Evolutionary conservation across 805 yeast species (phyloP).

Genomic region (Saccharomyces mikatae): DNA sequence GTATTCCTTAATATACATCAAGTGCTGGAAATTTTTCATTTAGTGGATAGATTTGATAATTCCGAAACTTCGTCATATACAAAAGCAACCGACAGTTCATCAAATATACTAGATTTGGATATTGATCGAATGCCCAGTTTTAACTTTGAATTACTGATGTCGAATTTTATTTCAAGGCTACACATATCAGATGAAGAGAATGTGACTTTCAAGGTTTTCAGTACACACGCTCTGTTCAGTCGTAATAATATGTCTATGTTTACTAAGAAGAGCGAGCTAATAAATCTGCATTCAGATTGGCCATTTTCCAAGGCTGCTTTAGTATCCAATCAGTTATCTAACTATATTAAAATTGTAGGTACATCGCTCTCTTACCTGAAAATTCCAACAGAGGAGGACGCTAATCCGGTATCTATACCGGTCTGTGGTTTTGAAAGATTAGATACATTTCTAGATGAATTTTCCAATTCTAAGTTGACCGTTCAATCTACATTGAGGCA

Average conservation of each 20-base stretch:
- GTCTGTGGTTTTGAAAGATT: slow-evolving; percentile 25
- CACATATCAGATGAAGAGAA: slow-evolving; percentile 16
- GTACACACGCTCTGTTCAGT: slow-evolving; percentile 14
- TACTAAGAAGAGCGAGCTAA: background rate
- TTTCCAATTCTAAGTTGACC: slow-evolving; percentile 7
- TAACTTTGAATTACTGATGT: slow-evolving; percentile 17
- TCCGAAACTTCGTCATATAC: background rate
- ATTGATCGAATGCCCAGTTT: slow-evolving; percentile 14
- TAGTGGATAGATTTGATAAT: background rate
- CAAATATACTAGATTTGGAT: background rate
- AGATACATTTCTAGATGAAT: slow-evolving; percentile 20
- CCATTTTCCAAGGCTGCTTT: slow-evolving; percentile 2
- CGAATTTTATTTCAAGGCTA: slow-evolving; percentile 21
- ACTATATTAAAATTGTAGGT: slow-evolving; percentile 20
- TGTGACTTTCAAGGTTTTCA: slow-evolving; percentile 18
- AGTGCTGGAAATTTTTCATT: slow-evolving; percentile 7
- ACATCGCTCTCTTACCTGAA: slow-evolving; percentile 15
- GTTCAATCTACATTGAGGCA: slow-evolving; percentile 25
- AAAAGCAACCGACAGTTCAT: too few species aligned
- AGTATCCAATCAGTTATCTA: slow-evolving; percentile 11
- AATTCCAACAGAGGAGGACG: slow-evolving; percentile 4
- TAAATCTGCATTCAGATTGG: background rate
- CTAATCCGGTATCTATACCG: slow-evolving; percentile 13
- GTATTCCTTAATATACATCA: slow-evolving; percentile 19
- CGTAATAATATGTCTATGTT: slow-evolving; percentile 5